Base-by-base conservation (phyloP, 257 asterid species). In the Paulownia fortunei region DNA sequence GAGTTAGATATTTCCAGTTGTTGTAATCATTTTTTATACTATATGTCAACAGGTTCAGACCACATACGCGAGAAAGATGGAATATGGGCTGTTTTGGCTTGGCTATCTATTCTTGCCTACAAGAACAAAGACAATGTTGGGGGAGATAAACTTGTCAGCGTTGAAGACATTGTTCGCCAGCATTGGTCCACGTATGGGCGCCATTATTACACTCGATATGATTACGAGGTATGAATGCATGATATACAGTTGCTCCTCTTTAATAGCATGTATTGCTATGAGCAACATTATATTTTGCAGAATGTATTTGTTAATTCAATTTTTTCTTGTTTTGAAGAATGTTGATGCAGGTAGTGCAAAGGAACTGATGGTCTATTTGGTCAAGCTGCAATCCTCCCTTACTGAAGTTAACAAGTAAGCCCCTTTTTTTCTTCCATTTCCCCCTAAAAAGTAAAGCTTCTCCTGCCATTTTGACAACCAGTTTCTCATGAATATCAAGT, bases 31-130 rank as follows among this genome's bases (percentile, higher is more conserved):
- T 70, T n/a, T 72, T 34, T 8, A 4, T 76, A 62, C 59, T 47
- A 55, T 73, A 47, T 76, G 70, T 61, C 61, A 49, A 77, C 91
- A 93, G 99, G 99, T 71, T 95, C 99, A 10, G 99, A 95, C 83
- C 99, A 95, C 83, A 93, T 95, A 37, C 97, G 98, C 7, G 99
- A 95, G 88, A 95, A 95, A 79, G 99, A 95, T 82, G 99, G 99
- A 80, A 92, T 95, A 77, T 95, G 99, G 99, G 98, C 98, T 74
- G 99, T 95, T 74, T 90, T 95, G 87, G 97, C 97, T 66, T 95
- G 99, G 99, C 81, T 95, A 59, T 89, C 97, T 72, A 95, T 95
- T 73, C 86, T 95, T 81, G 98, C 99, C 73, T 87, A 89, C 75
- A 95, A 85, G 86, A 95, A 95, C 83, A 95, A 91, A 80, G 94